A percentile compares a stretch with the other conserved stretches of the same genome.
Conservation (phyloP, 352 stramenopile genomes). For the Globisporangium barbulae region DNA sequence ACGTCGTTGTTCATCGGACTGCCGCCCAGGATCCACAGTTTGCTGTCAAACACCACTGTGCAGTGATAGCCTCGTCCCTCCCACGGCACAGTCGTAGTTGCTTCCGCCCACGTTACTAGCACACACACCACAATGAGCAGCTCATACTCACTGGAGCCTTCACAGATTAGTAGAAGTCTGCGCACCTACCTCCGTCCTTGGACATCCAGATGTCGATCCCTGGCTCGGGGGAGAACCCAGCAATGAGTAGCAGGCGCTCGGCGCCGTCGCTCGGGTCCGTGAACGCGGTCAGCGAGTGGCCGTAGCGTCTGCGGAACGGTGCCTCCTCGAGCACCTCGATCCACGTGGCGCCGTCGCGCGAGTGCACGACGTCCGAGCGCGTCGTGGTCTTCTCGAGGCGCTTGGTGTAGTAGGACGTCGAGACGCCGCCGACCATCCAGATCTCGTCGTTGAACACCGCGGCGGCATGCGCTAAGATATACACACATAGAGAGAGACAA, state of each 20-base stretch:
- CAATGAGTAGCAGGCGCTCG: slow-evolving; percentile 59
- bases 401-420: slow-evolving; percentile 73
- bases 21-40: slow-evolving; percentile 67
- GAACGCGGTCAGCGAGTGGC: slow-evolving; percentile 69
- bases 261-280: slow-evolving; percentile 39
- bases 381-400: slow-evolving; percentile 62
- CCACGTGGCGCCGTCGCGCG: slow-evolving; percentile 55
- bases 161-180: background rate
- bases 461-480: slow-evolving; percentile 51
- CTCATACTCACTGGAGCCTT: background rate
- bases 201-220: slow-evolving; percentile 75
- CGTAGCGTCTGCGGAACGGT: slow-evolving; percentile 67
- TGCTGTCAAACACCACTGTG: slow-evolving; percentile 51
- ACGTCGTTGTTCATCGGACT: slow-evolving; percentile 82
- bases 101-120: slow-evolving; percentile 47
- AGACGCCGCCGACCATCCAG: slow-evolving; percentile 73
- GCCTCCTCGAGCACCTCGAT: slow-evolving; percentile 66
- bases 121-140: background rate
- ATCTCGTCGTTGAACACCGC: slow-evolving; percentile 55
- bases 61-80: slow-evolving; percentile 71
- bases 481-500: background rate
- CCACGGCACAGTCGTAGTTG: slow-evolving; percentile 37
- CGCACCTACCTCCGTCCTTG: slow-evolving; percentile 47
- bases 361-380: slow-evolving; percentile 64
- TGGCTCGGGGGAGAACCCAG: slow-evolving; percentile 71